Evolutionary conservation across 1,284 basidiomycete species (phyloP), one percentile per base, ranked within the genome.

Genomic region (Wolfiporia cocos): DNA sequence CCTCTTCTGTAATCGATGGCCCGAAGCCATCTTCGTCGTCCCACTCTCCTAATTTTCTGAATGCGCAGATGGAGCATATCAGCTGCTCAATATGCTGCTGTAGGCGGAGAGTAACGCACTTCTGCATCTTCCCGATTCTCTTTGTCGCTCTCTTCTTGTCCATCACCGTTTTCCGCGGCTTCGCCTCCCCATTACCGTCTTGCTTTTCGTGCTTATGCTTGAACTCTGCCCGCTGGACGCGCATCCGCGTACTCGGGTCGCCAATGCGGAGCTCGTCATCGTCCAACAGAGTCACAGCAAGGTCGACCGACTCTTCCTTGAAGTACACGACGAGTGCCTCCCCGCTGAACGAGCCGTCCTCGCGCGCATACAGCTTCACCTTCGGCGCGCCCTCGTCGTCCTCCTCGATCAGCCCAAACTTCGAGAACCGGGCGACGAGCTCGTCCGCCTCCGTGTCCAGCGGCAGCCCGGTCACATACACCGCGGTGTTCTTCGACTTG

Each of bases 251-350:
- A 43, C 58, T 74, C 38, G 74, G 62, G 47, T 90, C 82, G 2
- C 92, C 92, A n/a, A 94, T 60, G 42, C 93, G 72, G 46, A 99
- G 67, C 61, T 94, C 92, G 1, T 90, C 92, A 48, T 98, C 95
- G 61, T 98, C 94, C 45, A 99, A 70, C 48, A 99, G 72, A 48
- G 74, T 86, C 42, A 92, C 66, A 2, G 94, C 95, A 41, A 99
- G 71, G 10, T 73, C 68, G 14, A 99, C 96, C 22, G 89, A 93
- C 49, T 94, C 95, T 58, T 95, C 92, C 63, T 97, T 97, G 73
- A 98, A 96, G 64, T 91, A 99, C 35, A 97, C 92, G 44, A 99
- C 84, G 49, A 99, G 68, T 1, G 95, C 95, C 52, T 99, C 95
- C 24, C 96, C 95, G 55, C 82, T 96, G 65, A 98, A 98, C 24